Base-by-base conservation (phyloP, 2,329 filamentous ascomycete species). In the Arthrobotrys megalospora region DNA sequence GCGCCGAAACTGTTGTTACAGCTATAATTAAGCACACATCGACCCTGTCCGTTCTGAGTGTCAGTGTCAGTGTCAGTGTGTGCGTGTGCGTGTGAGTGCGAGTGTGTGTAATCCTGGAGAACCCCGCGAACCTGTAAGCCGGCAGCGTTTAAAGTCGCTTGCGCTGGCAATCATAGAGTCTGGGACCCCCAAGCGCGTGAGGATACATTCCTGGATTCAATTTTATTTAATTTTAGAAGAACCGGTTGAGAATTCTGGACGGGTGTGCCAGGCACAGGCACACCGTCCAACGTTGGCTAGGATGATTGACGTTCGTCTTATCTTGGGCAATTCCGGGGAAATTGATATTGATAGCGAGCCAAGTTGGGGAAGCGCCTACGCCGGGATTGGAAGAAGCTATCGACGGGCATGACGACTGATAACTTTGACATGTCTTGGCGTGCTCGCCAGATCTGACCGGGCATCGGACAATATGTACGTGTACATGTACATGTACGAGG, bases 131-230 rank as follows among this genome's bases (percentile, higher is more conserved):
- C 48, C 47, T 53, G 70, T 60, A 67, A 62, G 47, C 32, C 34
- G 24, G 58, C 55, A 41, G 69, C 65, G 72, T 70, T 62, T 69
- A 65, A 41, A 53, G 45, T 76, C 71, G 71, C 71, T 76, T 76
- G 71, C 28, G 71, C 16, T 63, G 45, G 21, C 19, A 67, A 50
- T 6, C 21, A 45, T 32, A 38, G 16, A 43, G 14, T 55, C n/a
- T 6, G 52, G 11, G 21, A 3, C 11, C 55, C 43, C 50, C 64
- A 76, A 76, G 72, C 72, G 72, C 72, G 72, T 76, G 72, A 64
- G 47, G 41, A 68, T 24, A 38, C 50, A 53, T 63, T 45, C 64
- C 53, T 62, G 53, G 43, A 19, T 45, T 21, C 43, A 77, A 70
- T 71, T 67, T 65, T 16, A 24, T 55, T 66, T 70, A 77, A 77